A percentile compares a stretch with the other conserved stretches of the same genome.
These are phyloP conservation scores for Boechera stricta DNA, from an alignment of 345 rosid genomes.

Conservation along the genomic window DNA sequence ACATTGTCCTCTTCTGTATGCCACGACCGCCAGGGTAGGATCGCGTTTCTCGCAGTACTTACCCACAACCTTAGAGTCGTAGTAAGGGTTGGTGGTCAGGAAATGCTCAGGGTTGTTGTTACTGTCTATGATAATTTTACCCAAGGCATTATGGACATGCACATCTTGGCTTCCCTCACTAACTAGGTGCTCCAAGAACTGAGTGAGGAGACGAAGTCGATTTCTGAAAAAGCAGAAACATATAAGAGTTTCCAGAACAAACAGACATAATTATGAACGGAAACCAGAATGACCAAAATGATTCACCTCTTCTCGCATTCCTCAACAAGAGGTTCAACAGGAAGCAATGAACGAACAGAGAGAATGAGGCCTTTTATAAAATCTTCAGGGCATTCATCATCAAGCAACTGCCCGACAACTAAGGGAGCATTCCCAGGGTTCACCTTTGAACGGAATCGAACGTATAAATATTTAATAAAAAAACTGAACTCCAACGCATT, in stretches of 20 bases:
- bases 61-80: slow-evolving; percentile 97
- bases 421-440: slow-evolving; percentile 99
- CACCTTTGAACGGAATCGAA: slow-evolving; percentile 58
- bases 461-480: not conserved
- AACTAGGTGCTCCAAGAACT: slow-evolving; percentile 98
- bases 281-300: slow-evolving; percentile 26
- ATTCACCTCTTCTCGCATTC: slow-evolving; percentile 88
- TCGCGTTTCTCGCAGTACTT: slow-evolving; percentile 99
- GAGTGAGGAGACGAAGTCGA: slow-evolving; percentile 98
- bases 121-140: slow-evolving; percentile 99
- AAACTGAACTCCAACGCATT: not conserved
- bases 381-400: slow-evolving; percentile 99
- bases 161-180: slow-evolving; percentile 99
- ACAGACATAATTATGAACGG: slow-evolving; percentile 8
- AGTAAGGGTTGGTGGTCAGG: slow-evolving; percentile 97
- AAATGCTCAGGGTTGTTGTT: slow-evolving; percentile 99
- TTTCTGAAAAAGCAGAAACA: slow-evolving; percentile 62
- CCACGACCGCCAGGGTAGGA: slow-evolving; percentile 97
- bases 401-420: slow-evolving; percentile 90
- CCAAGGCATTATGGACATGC: slow-evolving; percentile 98
- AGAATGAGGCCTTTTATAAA: slow-evolving; percentile 97
- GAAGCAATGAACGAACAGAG: slow-evolving; percentile 82
- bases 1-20: slow-evolving; percentile 97
- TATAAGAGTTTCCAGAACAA: slow-evolving; percentile 36
- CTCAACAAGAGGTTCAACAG: slow-evolving; percentile 86